Evolutionary conservation across 2,329 filamentous ascomycete species (phyloP).

Genomic region (Epicoccum sorghinum): DNA sequence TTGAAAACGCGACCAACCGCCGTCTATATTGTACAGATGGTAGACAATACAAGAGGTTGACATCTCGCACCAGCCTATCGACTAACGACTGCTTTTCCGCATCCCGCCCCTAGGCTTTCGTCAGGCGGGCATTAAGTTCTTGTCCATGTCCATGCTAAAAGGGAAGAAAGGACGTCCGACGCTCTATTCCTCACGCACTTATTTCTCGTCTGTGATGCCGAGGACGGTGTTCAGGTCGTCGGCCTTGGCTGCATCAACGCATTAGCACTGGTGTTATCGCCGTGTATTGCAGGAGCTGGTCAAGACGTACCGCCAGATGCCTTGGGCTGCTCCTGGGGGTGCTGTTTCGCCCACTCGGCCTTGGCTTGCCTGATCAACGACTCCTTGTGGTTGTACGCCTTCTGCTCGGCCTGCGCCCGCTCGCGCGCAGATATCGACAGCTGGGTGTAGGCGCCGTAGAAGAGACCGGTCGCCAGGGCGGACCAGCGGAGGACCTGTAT

Average conservation of each 20-base stretch:
- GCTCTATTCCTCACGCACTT: constrained; percentile 14
- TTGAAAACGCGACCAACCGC: constrained; percentile 43
- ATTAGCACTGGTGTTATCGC: background rate
- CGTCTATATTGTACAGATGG: constrained; percentile 52
- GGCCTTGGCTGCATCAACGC: constrained; percentile 54
- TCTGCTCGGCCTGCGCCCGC: constrained; percentile 72
- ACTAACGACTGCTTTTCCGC: constrained; percentile 25
- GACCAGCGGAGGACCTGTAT: constrained; percentile 93
- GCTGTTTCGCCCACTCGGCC: constrained; percentile 85
- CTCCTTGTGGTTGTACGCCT: constrained; percentile 90
- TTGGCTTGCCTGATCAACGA: constrained; percentile 92
- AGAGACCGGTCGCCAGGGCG: constrained; percentile 85
- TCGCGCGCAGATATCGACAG: constrained; percentile 75
- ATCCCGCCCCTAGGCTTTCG: constrained; percentile 21
- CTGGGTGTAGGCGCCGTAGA: constrained; percentile 97
- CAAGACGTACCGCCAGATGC: constrained; percentile 36
- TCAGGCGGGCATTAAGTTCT: constrained; percentile 26
- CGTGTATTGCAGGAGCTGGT: too few relatives aligned
- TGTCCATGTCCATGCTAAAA: constrained; percentile 26
- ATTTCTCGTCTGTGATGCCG: constrained; percentile 47
- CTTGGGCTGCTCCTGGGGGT: constrained; percentile 46
- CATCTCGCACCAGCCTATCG: constrained; percentile 29
- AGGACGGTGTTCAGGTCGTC: constrained; percentile 81
- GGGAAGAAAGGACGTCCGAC: constrained; percentile 27
- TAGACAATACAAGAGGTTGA: constrained; percentile 48